Conservation (phyloP, 768 basidiomycete genomes). For the Peribolospora baueri region DNA sequence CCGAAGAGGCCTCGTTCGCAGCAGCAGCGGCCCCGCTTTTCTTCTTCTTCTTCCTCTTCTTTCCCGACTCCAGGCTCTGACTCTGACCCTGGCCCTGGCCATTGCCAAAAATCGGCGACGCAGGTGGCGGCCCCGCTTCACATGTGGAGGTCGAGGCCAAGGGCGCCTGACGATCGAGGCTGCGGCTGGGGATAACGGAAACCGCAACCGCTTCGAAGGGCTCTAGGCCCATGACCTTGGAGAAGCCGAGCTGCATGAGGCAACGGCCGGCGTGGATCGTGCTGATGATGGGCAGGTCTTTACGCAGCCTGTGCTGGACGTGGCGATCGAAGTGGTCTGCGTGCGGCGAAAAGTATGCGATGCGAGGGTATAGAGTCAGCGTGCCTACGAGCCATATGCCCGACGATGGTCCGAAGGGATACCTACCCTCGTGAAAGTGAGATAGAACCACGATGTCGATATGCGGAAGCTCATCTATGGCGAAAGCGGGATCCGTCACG, state of each 20-base stretch:
- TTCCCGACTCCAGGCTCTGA: no score
- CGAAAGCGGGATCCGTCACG: conserved; percentile 17
- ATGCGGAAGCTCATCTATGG: conserved; percentile 16
- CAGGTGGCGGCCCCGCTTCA: no score
- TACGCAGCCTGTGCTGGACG: conserved; percentile 18
- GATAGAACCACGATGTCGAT: conserved; percentile 18
- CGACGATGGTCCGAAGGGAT: not conserved
- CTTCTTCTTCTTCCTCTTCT: no score
- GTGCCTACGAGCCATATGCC: not conserved
- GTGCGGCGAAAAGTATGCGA: conserved; percentile 2
- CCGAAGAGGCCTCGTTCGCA: no score
- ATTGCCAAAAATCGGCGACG: no score
- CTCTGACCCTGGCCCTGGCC: no score
- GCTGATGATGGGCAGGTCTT: conserved; percentile 19
- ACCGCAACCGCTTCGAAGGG: conserved; percentile 13
- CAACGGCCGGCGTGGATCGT: conserved; percentile 16
- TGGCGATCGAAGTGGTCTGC: conserved; percentile 20
- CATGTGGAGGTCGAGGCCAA: no score
- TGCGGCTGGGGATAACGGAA: not conserved
- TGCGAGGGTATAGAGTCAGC: not conserved
- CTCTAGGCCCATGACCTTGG: conserved; percentile 7
- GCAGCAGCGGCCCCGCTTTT: no score
- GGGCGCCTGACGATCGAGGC: no score
- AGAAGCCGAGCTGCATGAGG: conserved; percentile 6
- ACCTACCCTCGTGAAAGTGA: conserved; percentile 14